Percentiles rank a stretch among this genome's conserved stretches.
Evolutionary conservation across 2,329 filamentous ascomycete genomes (phyloP).

Genomic region (Blastomyces gilchristii): DNA sequence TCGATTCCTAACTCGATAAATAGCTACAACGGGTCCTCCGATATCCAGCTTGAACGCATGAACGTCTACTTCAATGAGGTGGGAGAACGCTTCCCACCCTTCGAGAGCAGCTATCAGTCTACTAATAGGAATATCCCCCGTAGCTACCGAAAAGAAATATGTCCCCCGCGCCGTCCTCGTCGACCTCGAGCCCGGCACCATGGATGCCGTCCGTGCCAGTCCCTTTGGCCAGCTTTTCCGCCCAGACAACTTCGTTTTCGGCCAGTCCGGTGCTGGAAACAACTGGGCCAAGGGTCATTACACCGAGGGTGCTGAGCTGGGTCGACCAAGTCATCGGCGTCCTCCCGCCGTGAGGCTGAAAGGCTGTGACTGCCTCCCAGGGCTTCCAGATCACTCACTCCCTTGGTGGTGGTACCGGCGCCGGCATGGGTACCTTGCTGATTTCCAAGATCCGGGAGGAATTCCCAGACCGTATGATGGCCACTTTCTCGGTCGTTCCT

Average conservation of each 20-base stretch:
- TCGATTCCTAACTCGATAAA: constrained; percentile 21
- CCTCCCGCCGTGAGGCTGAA: constrained; percentile 90
- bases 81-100: constrained; percentile 22
- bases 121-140: constrained; percentile 7
- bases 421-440: constrained; percentile 98
- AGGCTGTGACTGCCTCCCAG: constrained; percentile 99
- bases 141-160: constrained; percentile 96
- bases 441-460: constrained; percentile 99
- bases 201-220: constrained; percentile 97
- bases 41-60: constrained; percentile 99
- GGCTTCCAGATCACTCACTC: constrained; percentile 99
- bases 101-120: constrained; percentile 2
- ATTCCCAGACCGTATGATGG: constrained; percentile 99
- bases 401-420: constrained; percentile 98
- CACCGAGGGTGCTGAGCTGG: constrained; percentile 98
- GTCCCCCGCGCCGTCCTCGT: constrained; percentile 98
- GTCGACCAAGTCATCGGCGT: constrained; percentile 98
- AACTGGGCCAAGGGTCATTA: constrained; percentile 99
- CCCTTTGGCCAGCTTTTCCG: constrained; percentile 99
- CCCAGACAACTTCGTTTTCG: constrained; percentile 99
- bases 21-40: constrained; percentile 94
- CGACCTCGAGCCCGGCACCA: constrained; percentile 98
- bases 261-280: constrained; percentile 99
- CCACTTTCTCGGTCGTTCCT: constrained; percentile 96
- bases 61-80: constrained; percentile 99